Base-by-base conservation (phyloP, 805 yeast genomes). In the Candida oleophila region DNA sequence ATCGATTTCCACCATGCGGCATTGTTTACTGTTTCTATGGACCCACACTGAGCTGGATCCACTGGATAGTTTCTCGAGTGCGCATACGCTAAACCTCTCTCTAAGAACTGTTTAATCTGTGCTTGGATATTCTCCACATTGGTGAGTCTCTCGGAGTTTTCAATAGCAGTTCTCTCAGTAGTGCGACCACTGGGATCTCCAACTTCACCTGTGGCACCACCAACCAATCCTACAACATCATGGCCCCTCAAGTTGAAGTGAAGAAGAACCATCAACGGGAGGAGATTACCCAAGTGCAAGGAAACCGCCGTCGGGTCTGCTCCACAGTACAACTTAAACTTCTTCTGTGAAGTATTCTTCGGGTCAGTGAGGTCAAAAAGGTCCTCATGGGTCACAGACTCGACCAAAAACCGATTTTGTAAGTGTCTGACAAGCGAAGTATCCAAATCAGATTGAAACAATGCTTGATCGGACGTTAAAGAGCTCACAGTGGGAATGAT, bases 131-230 rank as follows among this genome's bases (percentile, higher is more conserved):
- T 66, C 0, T 55, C 52, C 4, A 87, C 81, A 60, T 94, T 94
- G 8, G 63, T 64, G 32, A 68, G 54, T 44, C 92, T 69, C 4
- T 70, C 74, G 2, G 68, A 60, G 3, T 69, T 71, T n/a, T 71
- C 81, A 73, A 91, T 76, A 14, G 66, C 70, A 9, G 68, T 64
- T 47, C 99, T 74, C 59, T 90, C 97, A 0, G 91, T 80, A 0
- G 77, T 69, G 55, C 97, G 75, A 0, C 98, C 99, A 44, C 96
- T 88, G 5, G 99, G 99, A 64, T 94, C 99, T 5, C 99, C 99
- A 1, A 94, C 96, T 11, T 80, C 78, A 7, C 97, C 98, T 0
- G 99, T 94, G 4, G 98, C 99, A 20, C 96, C 96, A 16, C 96
- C 96, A 15, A 94, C 90, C 4, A 92, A 64, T 0, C 92, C 89